phyloP scores from a whole-genome alignment of 2,329 filamentous ascomycete genomes.

The Metarhizium guizhouense region DNA sequence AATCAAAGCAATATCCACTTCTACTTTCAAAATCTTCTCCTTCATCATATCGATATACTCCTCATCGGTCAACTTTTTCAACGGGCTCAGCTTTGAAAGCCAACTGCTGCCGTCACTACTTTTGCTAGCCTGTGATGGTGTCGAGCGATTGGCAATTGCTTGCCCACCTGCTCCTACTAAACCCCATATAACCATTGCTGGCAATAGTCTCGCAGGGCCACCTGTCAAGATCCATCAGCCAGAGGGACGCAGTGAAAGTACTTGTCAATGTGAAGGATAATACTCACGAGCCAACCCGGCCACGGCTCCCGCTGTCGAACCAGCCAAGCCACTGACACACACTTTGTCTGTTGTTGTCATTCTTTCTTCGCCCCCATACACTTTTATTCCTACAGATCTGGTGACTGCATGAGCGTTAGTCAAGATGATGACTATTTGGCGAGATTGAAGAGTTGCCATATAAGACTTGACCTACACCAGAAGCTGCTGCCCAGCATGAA shows the following conservation, averaged over 20 bases:
- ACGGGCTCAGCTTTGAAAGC: conserved; percentile 60
- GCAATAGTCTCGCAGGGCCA: conserved; percentile 43
- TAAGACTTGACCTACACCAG: conserved; percentile 47
- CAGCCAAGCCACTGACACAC: conserved; percentile 61
- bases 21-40: conserved; percentile 61
- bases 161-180: conserved; percentile 31
- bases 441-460: background rate
- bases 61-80: conserved; percentile 60
- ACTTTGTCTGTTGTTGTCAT: conserved; percentile 51
- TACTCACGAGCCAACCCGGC: conserved; percentile 46
- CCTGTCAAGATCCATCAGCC: conserved; percentile 26
- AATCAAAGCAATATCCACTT: conserved; percentile 69
- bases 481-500: conserved; percentile 69
- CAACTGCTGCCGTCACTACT: conserved; percentile 28
- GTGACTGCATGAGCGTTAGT: conserved; percentile 31
- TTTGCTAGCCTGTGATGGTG: conserved; percentile 16
- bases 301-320: conserved; percentile 57
- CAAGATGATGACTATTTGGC: background rate
- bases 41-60: conserved; percentile 64
- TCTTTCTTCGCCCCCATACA: conserved; percentile 41
- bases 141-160: conserved; percentile 23
- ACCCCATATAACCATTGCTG: conserved; percentile 40
- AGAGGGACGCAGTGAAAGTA: background rate
- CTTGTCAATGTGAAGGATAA: background rate
- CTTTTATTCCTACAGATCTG: conserved; percentile 35